These are phyloP conservation scores for Silene coronaria DNA, from an alignment of 179 eudicot species.

Conservation along the genomic window DNA sequence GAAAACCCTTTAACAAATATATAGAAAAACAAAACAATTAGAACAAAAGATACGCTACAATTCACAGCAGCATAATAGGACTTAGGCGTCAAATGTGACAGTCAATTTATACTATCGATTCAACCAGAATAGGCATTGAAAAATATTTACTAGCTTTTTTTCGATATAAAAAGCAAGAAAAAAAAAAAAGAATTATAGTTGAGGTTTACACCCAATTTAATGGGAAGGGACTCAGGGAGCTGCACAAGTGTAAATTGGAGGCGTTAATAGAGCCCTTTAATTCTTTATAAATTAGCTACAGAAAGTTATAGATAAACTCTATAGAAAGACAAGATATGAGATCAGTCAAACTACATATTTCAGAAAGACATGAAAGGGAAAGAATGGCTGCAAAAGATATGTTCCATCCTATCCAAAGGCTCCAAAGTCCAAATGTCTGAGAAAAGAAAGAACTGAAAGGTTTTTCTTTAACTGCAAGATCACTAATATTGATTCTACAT, in stretches of 20 bases:
- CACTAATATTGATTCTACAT: too few relatives aligned
- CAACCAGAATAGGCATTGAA: not conserved
- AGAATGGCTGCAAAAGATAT: too few relatives aligned
- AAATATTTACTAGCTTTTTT: not conserved
- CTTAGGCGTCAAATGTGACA: not conserved
- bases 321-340: not conserved
- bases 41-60: conserved; percentile 2
- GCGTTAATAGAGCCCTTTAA: not conserved
- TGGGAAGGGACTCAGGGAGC: not conserved
- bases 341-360: not conserved
- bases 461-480: too few relatives aligned
- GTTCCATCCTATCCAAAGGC: too few relatives aligned
- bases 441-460: too few relatives aligned
- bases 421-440: too few relatives aligned
- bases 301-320: not conserved
- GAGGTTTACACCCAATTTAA: not conserved
- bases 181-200: not conserved
- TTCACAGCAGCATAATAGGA: not conserved
- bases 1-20: conserved; percentile 4
- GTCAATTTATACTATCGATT: not conserved
- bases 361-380: not conserved
- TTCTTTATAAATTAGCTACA: not conserved
- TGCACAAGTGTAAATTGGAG: conserved; percentile 2
- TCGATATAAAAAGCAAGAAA: not conserved
- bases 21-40: not conserved